These are phyloP conservation scores for Bipolaris zeicola DNA, from an alignment of 2,329 filamentous ascomycete genomes.

Conservation along the genomic window DNA sequence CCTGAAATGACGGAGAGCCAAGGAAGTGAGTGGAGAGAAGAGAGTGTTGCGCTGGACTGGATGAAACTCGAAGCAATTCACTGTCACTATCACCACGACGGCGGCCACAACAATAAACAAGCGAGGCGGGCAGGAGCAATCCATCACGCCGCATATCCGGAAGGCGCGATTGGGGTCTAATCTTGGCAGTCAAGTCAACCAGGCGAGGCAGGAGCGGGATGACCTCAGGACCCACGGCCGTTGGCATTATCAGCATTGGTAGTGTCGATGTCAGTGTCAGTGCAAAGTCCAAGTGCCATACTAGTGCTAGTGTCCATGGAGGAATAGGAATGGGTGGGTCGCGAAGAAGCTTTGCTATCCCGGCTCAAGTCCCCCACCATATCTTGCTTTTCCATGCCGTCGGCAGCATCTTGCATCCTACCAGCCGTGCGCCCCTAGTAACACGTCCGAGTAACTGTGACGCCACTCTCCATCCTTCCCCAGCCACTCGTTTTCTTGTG, in stretches of 20 bases:
- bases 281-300: constrained; percentile 4
- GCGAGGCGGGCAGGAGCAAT: constrained; percentile 1
- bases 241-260: background rate
- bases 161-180: constrained; percentile 2
- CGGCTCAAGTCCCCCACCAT: background rate
- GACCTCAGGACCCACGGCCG: constrained; percentile 6
- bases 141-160: background rate
- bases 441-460: constrained; percentile 4
- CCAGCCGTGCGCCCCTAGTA: constrained; percentile 1
- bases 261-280: constrained; percentile 6
- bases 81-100: background rate
- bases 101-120: background rate
- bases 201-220: constrained; percentile 9
- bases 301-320: constrained; percentile 5
- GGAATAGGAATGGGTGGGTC: background rate
- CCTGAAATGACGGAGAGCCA: constrained; percentile 1
- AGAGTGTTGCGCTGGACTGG: background rate
- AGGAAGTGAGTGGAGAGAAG: background rate
- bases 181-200: constrained; percentile 2
- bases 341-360: constrained; percentile 5
- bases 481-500: constrained; percentile 6
- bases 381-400: background rate
- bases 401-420: constrained; percentile 1
- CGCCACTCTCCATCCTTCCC: constrained; percentile 8
- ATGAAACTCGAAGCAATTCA: background rate